Evolutionary conservation across 2,329 filamentous ascomycete species (phyloP).

Genomic region (Pyricularia pennisetigena): DNA sequence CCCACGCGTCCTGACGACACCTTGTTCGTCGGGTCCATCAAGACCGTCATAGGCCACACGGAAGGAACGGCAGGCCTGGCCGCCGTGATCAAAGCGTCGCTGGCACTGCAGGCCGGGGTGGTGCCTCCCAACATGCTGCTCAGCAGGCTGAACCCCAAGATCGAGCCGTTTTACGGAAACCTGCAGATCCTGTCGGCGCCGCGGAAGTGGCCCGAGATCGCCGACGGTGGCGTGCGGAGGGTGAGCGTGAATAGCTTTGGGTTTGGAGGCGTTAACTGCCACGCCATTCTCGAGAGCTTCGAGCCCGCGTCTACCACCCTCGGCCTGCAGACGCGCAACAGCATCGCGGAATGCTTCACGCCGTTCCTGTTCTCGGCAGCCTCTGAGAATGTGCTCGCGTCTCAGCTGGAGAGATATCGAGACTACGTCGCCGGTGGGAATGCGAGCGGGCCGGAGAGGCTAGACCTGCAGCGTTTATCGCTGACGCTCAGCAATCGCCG

Average conservation of each 20-base stretch:
- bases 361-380: neutral
- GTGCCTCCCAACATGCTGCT: conserved; percentile 13
- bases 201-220: neutral
- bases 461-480: neutral
- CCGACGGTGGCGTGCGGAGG: conserved; percentile 7
- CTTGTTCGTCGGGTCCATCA: conserved; percentile 16
- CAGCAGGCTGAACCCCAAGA: conserved; percentile 13
- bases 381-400: neutral
- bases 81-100: conserved; percentile 15
- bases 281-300: conserved; percentile 15
- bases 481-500: neutral
- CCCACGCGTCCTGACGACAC: too few species aligned
- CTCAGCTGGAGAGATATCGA: neutral
- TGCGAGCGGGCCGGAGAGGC: neutral
- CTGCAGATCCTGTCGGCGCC: conserved; percentile 10
- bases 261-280: conserved; percentile 17
- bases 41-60: conserved; percentile 34
- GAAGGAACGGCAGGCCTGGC: conserved; percentile 32
- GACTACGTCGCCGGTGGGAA: neutral
- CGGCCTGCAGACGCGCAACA: too few species aligned
- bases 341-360: neutral
- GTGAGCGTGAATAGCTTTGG: conserved; percentile 16
- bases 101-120: conserved; percentile 12
- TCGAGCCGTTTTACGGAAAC: conserved; percentile 16
- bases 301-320: neutral